These are phyloP conservation scores for Epichloe typhina DNA, from an alignment of 2,329 filamentous ascomycete genomes.

Conservation along the genomic window DNA sequence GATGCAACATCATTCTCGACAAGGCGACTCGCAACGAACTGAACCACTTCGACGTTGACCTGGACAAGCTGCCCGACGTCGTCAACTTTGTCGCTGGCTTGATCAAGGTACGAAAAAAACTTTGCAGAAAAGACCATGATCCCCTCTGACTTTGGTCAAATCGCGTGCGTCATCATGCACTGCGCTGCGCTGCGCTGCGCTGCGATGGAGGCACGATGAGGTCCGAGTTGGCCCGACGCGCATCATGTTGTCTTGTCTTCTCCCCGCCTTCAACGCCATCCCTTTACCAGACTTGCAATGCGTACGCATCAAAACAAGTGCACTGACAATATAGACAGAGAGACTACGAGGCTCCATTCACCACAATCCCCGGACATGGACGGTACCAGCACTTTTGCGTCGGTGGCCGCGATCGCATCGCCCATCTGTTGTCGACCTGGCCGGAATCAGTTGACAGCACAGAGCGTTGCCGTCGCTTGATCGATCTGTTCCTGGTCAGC, in stretches of 20 bases:
- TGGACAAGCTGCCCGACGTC: constrained; percentile 70
- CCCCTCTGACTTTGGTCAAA: background rate
- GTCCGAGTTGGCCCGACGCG: background rate
- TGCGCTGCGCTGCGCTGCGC: background rate
- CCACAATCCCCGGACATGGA: constrained; percentile 69
- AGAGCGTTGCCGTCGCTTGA: constrained; percentile 60
- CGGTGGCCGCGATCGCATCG: constrained; percentile 62
- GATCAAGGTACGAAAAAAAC: constrained; percentile 58
- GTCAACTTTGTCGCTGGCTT: constrained; percentile 82
- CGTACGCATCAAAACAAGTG: no score
- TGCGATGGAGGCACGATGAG: background rate
- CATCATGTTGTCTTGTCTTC: background rate
- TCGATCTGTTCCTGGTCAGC: constrained; percentile 68
- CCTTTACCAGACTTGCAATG: background rate
- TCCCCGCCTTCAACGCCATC: background rate
- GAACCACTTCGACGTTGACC: constrained; percentile 79
- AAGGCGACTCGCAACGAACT: constrained; percentile 68
- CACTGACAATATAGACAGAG: constrained; percentile 21
- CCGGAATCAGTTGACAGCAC: constrained; percentile 53
- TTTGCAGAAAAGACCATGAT: background rate
- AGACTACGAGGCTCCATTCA: constrained; percentile 43
- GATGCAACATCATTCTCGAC: constrained; percentile 58
- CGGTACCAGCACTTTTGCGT: constrained; percentile 75
- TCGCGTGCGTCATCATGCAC: background rate
- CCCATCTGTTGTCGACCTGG: constrained; percentile 58